Conservation (phyloP, 257 asterid genomes). For the Scutellaria barbata region DNA sequence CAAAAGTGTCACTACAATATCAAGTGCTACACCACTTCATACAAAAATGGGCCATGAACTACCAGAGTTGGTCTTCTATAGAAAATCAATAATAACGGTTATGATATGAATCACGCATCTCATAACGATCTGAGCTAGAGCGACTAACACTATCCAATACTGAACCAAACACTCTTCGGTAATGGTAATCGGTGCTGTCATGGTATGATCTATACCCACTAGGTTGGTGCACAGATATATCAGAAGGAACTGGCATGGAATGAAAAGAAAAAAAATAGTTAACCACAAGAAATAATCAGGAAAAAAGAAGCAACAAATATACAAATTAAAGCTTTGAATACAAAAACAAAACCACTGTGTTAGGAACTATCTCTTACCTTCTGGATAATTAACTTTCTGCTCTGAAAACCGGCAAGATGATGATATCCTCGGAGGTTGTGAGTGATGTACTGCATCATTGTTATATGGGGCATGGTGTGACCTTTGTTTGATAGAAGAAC, state of each 20-base stretch:
- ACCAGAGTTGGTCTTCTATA: conserved; percentile 41
- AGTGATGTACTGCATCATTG: conserved; percentile 49
- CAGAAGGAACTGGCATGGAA: conserved; percentile 64
- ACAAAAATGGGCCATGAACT: conserved; percentile 35
- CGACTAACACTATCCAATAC: conserved; percentile 61
- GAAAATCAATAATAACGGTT: conserved; percentile 45
- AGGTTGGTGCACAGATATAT: conserved; percentile 61
- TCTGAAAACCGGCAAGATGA: conserved; percentile 58
- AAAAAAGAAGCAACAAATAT: not conserved
- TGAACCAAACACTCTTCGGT: conserved; percentile 71
- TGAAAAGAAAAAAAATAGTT: conserved; percentile 46
- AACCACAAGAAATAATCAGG: conserved; percentile 35
- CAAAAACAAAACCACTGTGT: conserved; percentile 24
- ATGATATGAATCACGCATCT: conserved; percentile 48
- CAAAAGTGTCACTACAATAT: conserved; percentile 30
- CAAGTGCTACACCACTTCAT: conserved; percentile 37
- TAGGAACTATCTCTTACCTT: conserved; percentile 57
- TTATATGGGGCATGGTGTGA: conserved; percentile 43
- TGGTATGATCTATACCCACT: conserved; percentile 68
- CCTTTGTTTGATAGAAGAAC: conserved; percentile 64
- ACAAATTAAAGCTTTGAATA: not conserved
- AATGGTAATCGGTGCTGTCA: conserved; percentile 60
- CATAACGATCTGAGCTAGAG: conserved; percentile 65
- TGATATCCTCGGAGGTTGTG: conserved; percentile 51
- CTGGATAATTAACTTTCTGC: conserved; percentile 44